These are phyloP conservation scores for Adansonia gregorii DNA, from an alignment of 441 rosid species.

Conservation along the genomic window DNA sequence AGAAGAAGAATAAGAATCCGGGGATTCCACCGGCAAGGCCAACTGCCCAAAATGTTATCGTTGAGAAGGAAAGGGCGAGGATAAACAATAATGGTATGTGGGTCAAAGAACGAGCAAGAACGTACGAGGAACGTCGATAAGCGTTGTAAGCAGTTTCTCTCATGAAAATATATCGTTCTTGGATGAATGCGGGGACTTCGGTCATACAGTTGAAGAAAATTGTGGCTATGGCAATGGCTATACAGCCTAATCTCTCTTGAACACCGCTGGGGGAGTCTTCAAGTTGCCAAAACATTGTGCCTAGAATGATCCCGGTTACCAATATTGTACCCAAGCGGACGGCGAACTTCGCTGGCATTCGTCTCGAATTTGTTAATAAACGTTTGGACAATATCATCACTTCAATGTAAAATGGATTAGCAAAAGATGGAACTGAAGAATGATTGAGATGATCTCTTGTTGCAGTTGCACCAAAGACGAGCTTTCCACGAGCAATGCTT, in stretches of 20 bases:
- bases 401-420: slow-evolving; percentile 81
- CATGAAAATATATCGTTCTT: slow-evolving; percentile 91
- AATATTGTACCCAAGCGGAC: slow-evolving; percentile 76
- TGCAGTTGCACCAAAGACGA: slow-evolving; percentile 52
- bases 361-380: slow-evolving; percentile 61
- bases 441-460: slow-evolving; percentile 37
- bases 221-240: slow-evolving; percentile 83
- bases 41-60: slow-evolving; percentile 67
- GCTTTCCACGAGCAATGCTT: slow-evolving; percentile 68
- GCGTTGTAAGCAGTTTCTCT: slow-evolving; percentile 91
- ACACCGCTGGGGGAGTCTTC: slow-evolving; percentile 80
- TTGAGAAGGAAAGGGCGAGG: slow-evolving; percentile 64
- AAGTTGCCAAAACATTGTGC: slow-evolving; percentile 69
- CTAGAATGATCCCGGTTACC: slow-evolving; percentile 68
- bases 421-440: slow-evolving; percentile 59
- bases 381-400: slow-evolving; percentile 74
- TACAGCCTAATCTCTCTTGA: slow-evolving; percentile 78
- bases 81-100: slow-evolving; percentile 62
- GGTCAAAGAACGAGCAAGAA: slow-evolving; percentile 78
- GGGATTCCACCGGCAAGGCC: slow-evolving; percentile 67
- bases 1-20: slow-evolving; percentile 71
- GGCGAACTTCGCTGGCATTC: slow-evolving; percentile 73
- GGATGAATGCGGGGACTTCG: slow-evolving; percentile 80
- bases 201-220: slow-evolving; percentile 92
- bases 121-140: slow-evolving; percentile 81